Percentiles rank a stretch among this genome's conserved stretches.
These are phyloP conservation scores for Colletotrichum tabaci DNA, from an alignment of 2,329 filamentous ascomycete species.

Conservation along the genomic window DNA sequence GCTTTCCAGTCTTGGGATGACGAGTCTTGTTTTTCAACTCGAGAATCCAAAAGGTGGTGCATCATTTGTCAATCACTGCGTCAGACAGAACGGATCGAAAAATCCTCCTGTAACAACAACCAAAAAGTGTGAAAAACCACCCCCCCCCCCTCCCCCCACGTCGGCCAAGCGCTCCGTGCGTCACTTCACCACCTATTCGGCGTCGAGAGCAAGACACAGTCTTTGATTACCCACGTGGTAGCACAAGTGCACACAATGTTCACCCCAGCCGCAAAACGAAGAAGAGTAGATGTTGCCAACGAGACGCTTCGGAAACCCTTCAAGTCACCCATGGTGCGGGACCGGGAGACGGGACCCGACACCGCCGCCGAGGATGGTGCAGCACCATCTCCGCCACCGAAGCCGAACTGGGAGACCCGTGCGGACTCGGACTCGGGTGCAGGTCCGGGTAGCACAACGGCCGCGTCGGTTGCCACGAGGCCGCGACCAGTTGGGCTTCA, in stretches of 20 bases:
- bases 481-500: not conserved
- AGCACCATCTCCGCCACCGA: not conserved
- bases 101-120: slow-evolving; percentile 10
- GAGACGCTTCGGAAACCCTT: slow-evolving; percentile 42
- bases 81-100: not conserved
- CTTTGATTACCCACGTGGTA: not conserved
- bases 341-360: not conserved
- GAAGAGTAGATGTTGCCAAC: slow-evolving; percentile 40
- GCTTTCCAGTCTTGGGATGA: not conserved
- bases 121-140: not conserved
- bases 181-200: not conserved
- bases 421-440: not conserved
- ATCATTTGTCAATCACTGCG: not conserved
- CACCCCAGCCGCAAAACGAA: slow-evolving; percentile 40
- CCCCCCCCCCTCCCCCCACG: not conserved
- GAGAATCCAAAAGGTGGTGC: not conserved
- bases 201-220: not conserved
- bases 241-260: slow-evolving; percentile 24
- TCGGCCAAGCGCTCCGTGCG: not conserved
- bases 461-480: not conserved
- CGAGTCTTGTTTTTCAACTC: not conserved
- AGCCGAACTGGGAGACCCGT: not conserved
- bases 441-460: not conserved
- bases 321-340: slow-evolving; percentile 38
- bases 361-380: not conserved